Percentiles rank a stretch among this genome's conserved stretches.
Evolutionary conservation across 2,329 filamentous ascomycete genomes (phyloP).

Genomic region (Arthroderma sp.): DNA sequence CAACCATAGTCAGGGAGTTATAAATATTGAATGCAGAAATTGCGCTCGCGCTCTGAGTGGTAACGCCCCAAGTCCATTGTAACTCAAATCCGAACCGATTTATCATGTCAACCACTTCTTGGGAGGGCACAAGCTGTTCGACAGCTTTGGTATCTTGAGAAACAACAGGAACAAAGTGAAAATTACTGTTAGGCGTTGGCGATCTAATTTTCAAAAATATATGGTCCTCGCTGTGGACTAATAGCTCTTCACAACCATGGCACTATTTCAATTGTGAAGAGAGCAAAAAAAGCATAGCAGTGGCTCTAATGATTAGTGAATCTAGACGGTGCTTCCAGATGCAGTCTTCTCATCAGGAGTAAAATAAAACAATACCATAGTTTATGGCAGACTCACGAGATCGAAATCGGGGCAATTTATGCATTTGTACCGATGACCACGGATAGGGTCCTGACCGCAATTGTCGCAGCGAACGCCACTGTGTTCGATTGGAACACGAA

Average conservation of each 20-base stretch:
- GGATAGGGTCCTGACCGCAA: slow-evolving; percentile 1
- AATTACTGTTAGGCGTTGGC: neutral
- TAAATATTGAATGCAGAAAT: slow-evolving; percentile 5
- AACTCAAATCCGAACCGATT: slow-evolving; percentile 6
- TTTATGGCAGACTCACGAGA: slow-evolving; percentile 1
- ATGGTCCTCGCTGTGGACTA: slow-evolving; percentile 1
- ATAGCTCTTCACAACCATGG: slow-evolving; percentile 3
- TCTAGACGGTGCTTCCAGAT: too few species aligned
- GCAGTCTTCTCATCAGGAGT: too few species aligned
- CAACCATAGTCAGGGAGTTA: slow-evolving; percentile 5
- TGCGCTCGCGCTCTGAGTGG: neutral
- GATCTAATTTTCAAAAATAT: slow-evolving; percentile 6
- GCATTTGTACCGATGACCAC: slow-evolving; percentile 4
- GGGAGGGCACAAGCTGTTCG: neutral
- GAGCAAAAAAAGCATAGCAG: too few species aligned
- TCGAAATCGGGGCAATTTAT: slow-evolving; percentile 7
- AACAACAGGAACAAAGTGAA: too few species aligned
- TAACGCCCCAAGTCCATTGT: neutral
- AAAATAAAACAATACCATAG: too few species aligned
- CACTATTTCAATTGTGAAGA: neutral
- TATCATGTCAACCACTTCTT: slow-evolving; percentile 1
- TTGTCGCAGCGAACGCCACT: slow-evolving; percentile 4
- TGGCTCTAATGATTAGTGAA: too few species aligned
- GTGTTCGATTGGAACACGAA: neutral
- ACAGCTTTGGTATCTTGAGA: too few species aligned